Conservation (phyloP, 345 rosid species). For the Sisymbrium irio region DNA sequence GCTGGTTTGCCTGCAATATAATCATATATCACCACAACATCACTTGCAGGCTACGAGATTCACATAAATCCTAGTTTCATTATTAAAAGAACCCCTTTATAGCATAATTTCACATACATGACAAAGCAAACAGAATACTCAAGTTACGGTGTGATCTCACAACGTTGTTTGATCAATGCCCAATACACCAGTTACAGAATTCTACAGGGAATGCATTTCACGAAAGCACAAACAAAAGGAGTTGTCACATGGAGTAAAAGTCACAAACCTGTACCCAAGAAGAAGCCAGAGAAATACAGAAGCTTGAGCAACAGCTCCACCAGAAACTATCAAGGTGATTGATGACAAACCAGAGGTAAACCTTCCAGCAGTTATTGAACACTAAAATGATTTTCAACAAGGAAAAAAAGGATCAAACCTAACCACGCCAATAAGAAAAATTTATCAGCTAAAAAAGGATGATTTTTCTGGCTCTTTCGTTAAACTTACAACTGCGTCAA, state of each 20-base stretch:
- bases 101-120: conserved; percentile 6
- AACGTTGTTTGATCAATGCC: conserved; percentile 2
- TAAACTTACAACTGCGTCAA: conserved; percentile 83
- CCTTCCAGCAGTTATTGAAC: conserved; percentile 80
- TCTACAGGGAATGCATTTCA: neutral
- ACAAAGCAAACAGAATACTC: neutral
- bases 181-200: neutral
- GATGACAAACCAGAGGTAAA: conserved; percentile 44
- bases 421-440: neutral
- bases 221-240: neutral
- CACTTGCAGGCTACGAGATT: neutral
- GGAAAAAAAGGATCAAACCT: neutral
- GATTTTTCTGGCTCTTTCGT: neutral
- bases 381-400: conserved; percentile 42
- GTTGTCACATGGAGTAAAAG: neutral
- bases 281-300: conserved; percentile 73
- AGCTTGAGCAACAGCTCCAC: conserved; percentile 70
- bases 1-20: conserved; percentile 46
- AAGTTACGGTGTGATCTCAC: neutral
- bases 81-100: neutral
- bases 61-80: neutral
- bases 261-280: conserved; percentile 56
- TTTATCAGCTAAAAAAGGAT: neutral
- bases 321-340: conserved; percentile 42
- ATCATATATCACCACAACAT: neutral